Evolutionary conservation across 2,329 filamentous ascomycete species (phyloP).

Genomic region (Colletotrichum ledebouriae): DNA sequence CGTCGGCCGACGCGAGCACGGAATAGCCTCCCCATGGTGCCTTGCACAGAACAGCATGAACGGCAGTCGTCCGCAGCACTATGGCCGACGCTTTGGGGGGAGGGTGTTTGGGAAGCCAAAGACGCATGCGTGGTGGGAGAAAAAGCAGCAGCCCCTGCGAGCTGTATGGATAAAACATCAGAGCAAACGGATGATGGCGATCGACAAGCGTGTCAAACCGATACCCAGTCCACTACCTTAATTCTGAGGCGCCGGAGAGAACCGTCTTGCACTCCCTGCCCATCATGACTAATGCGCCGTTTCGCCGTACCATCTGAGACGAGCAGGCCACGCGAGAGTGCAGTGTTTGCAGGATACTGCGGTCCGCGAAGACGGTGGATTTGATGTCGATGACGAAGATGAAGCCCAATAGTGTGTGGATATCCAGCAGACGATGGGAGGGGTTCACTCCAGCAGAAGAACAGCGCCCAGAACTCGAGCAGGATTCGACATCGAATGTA

Average conservation of each 20-base stretch:
- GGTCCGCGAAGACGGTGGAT: background rate
- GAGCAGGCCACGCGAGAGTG: conserved; percentile 12
- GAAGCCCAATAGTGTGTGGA: conserved; percentile 12
- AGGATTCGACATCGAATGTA: conserved; percentile 3
- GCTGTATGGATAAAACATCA: conserved; percentile 29
- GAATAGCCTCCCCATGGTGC: background rate
- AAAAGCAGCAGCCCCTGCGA: conserved; percentile 8
- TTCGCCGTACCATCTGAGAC: background rate
- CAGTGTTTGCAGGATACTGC: too few species aligned
- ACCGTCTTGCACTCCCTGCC: background rate
- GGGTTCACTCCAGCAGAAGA: background rate
- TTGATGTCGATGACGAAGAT: conserved; percentile 28
- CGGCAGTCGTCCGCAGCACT: conserved; percentile 2
- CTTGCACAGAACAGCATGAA: background rate
- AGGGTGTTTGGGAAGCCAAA: background rate
- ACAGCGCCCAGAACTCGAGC: conserved; percentile 2
- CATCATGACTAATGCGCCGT: background rate
- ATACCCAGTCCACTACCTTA: conserved; percentile 38
- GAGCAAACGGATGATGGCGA: conserved; percentile 28
- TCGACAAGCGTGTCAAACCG: conserved; percentile 22
- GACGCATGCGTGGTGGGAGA: background rate
- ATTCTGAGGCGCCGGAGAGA: conserved; percentile 19
- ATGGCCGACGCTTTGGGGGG: conserved; percentile 10
- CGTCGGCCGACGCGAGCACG: background rate
- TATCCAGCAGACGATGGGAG: conserved; percentile 14